Evolutionary conservation across 108 stramenopile genomes (phyloP).

Genomic region (Skeletonema menzelii): DNA sequence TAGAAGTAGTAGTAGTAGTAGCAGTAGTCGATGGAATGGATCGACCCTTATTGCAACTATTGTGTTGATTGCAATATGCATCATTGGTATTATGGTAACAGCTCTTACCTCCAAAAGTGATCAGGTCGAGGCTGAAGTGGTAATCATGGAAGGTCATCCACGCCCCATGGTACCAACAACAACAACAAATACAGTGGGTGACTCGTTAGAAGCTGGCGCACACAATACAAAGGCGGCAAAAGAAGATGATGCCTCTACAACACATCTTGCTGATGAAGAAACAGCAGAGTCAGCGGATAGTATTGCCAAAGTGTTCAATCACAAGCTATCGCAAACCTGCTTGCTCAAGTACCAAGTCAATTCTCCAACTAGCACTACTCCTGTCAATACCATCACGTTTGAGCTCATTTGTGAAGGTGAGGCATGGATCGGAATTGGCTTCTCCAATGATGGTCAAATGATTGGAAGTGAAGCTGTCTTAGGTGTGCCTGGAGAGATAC

Average conservation of each 20-base stretch:
- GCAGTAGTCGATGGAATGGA: background rate
- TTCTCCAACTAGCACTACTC: background rate
- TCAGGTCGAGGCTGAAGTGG: background rate
- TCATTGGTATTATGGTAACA: background rate
- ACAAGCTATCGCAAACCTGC: background rate
- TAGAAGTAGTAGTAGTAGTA: too few relatives aligned
- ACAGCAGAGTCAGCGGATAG: background rate
- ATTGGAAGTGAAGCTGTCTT: conserved; percentile 24
- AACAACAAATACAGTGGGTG: too few relatives aligned
- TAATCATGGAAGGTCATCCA: background rate
- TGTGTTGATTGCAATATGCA: background rate
- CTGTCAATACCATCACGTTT: background rate
- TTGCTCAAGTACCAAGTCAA: background rate
- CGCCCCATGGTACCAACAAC: background rate
- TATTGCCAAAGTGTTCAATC: background rate
- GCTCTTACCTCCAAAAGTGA: background rate
- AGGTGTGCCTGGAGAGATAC: conserved; percentile 15
- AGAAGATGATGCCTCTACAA: background rate
- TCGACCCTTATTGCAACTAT: background rate
- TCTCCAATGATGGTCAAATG: conserved; percentile 22
- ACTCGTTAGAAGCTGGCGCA: background rate
- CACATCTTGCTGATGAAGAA: background rate
- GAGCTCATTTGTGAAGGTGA: background rate
- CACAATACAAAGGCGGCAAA: background rate
- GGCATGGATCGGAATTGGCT: conserved; percentile 30